These are phyloP conservation scores for Fallopia convolvulus DNA, from an alignment of 148 eudicot species.

Conservation along the genomic window DNA sequence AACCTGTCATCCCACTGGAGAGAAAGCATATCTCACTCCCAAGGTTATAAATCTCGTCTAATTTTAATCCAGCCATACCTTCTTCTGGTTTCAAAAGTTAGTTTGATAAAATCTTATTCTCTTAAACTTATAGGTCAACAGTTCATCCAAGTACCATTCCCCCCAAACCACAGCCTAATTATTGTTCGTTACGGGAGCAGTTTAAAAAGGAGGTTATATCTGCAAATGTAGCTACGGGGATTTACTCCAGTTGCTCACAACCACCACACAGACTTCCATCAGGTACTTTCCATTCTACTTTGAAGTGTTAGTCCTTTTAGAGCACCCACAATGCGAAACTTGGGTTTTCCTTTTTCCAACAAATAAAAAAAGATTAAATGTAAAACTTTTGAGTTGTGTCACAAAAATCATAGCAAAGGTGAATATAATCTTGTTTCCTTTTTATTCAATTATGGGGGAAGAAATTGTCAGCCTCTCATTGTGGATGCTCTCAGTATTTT, in stretches of 20 bases:
- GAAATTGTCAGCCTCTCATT: too few species aligned
- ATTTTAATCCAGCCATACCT: neutral
- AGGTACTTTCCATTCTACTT: neutral
- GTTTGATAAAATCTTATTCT: neutral
- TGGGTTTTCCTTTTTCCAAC: too few species aligned
- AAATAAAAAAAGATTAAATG: too few species aligned
- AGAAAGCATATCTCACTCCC: slow-evolving; percentile 15
- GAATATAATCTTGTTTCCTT: too few species aligned
- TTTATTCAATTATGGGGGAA: too few species aligned
- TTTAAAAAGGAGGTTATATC: neutral
- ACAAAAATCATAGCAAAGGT: too few species aligned
- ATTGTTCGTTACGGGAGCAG: slow-evolving; percentile 3
- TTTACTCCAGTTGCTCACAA: neutral
- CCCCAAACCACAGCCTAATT: slow-evolving; percentile 2
- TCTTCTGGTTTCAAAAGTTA: neutral
- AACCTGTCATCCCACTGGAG: slow-evolving; percentile 9
- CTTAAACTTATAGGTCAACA: slow-evolving; percentile 3
- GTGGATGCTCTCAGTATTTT: neutral
- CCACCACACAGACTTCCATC: neutral
- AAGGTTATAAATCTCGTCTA: neutral
- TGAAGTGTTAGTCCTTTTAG: neutral
- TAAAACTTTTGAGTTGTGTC: too few species aligned
- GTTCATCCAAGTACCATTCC: slow-evolving; percentile 10
- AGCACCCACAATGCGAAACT: too few species aligned
- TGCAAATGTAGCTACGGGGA: neutral